These are phyloP conservation scores for Thalassiosira oceanica DNA, from an alignment of 352 stramenopile species.

Conservation along the genomic window DNA sequence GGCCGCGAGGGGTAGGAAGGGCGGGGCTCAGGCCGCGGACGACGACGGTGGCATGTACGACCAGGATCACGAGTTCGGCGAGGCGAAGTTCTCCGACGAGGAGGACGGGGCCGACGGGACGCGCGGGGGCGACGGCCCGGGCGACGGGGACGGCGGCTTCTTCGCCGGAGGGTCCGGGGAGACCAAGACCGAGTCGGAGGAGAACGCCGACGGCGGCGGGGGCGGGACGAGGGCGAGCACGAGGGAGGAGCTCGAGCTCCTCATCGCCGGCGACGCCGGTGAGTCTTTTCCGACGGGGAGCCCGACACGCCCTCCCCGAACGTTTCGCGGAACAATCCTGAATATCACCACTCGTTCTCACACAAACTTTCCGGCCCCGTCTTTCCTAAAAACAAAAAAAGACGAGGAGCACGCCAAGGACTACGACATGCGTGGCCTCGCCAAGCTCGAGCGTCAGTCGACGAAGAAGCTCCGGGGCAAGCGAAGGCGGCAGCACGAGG, in stretches of 20 bases:
- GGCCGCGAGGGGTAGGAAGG: constrained; percentile 28
- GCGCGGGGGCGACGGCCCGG: constrained; percentile 3
- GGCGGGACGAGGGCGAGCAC: constrained; percentile 25
- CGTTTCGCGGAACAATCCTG: no score
- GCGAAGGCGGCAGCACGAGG: constrained; percentile 76
- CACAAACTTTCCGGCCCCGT: no score
- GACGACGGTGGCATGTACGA: constrained; percentile 39
- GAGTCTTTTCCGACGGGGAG: no score
- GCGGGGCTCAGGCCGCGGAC: not conserved
- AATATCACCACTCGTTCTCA: no score
- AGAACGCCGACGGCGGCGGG: constrained; percentile 2
- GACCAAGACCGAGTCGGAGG: constrained; percentile 4
- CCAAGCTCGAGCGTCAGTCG: constrained; percentile 73
- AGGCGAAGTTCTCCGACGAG: constrained; percentile 43
- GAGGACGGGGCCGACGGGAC: constrained; percentile 17
- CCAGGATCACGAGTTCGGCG: constrained; percentile 42
- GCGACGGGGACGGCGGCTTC: constrained; percentile 38
- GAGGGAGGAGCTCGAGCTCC: constrained; percentile 69
- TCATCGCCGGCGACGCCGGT: constrained; percentile 71
- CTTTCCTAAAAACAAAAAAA: no score
- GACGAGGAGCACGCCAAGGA: constrained; percentile 70
- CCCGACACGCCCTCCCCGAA: no score
- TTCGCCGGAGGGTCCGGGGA: constrained; percentile 30
- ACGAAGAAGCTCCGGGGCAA: constrained; percentile 77
- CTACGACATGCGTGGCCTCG: constrained; percentile 79